Conservation (phyloP, 176 grass and related monocot genomes). For the Bonia amplexicaulis region DNA sequence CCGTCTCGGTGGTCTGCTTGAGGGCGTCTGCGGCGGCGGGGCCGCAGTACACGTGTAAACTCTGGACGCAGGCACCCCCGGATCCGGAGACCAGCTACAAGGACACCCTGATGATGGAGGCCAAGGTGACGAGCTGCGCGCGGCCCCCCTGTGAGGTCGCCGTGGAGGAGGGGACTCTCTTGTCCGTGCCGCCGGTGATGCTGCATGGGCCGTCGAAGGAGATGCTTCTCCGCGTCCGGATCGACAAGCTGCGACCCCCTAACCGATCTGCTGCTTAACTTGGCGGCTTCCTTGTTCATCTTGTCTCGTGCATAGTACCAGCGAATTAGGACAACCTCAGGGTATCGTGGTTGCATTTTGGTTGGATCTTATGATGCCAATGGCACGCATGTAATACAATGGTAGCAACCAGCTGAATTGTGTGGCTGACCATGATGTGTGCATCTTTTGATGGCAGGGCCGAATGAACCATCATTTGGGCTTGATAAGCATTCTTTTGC, state of each 20-base stretch:
- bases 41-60: slow-evolving; percentile 22
- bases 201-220: not conserved
- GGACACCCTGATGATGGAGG: slow-evolving; percentile 12
- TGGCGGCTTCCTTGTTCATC: too few relatives aligned
- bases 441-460: too few relatives aligned
- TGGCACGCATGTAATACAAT: too few relatives aligned
- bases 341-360: too few relatives aligned
- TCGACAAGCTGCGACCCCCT: not conserved
- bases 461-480: too few relatives aligned
- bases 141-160: not conserved
- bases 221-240: slow-evolving; percentile 18
- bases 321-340: too few relatives aligned
- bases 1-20: slow-evolving; percentile 23
- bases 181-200: not conserved
- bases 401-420: too few relatives aligned
- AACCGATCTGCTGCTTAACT: too few relatives aligned
- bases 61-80: slow-evolving; percentile 5
- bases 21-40: not conserved
- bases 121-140: slow-evolving; percentile 7
- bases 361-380: too few relatives aligned
- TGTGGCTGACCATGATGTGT: too few relatives aligned
- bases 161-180: not conserved
- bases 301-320: too few relatives aligned
- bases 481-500: too few relatives aligned
- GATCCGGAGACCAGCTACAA: not conserved